phyloP scores from a whole-genome alignment of 2,329 filamentous ascomycete genomes.

The Pseudocercospora macadamiae region DNA sequence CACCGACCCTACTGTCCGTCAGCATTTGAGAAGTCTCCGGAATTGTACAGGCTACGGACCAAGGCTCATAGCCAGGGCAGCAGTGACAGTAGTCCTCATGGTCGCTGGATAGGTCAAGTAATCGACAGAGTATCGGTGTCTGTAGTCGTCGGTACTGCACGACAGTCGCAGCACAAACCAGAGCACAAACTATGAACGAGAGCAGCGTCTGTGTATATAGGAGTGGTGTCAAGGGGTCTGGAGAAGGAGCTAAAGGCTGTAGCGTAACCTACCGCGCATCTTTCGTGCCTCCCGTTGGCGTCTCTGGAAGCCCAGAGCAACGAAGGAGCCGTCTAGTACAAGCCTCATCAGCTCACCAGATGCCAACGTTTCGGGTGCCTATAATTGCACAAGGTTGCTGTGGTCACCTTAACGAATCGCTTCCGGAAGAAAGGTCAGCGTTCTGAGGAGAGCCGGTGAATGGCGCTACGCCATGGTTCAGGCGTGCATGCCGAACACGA shows the following conservation, averaged over 20 bases:
- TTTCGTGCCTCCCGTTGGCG: too few relatives aligned
- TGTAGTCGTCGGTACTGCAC: not conserved
- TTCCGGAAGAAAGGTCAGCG: not conserved
- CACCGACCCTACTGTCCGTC: slow-evolving; percentile 19
- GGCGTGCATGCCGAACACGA: too few relatives aligned
- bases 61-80: slow-evolving; percentile 6
- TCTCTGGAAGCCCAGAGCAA: too few relatives aligned
- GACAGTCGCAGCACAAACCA: not conserved
- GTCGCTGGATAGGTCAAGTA: too few relatives aligned
- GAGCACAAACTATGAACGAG: not conserved
- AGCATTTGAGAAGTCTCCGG: not conserved
- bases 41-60: not conserved
- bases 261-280: not conserved
- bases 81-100: not conserved
- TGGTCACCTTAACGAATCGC: not conserved
- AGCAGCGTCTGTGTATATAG: not conserved
- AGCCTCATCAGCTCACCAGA: not conserved
- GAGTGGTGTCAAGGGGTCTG: not conserved
- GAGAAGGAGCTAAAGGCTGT: not conserved
- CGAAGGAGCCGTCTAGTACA: not conserved
- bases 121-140: too few relatives aligned
- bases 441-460: slow-evolving; percentile 1
- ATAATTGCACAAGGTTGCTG: not conserved
- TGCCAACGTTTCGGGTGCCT: not conserved
- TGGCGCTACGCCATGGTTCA: not conserved